Evolutionary conservation across 2,329 filamentous ascomycete genomes (phyloP).

Genomic region (Dactylella cylindrospora): DNA sequence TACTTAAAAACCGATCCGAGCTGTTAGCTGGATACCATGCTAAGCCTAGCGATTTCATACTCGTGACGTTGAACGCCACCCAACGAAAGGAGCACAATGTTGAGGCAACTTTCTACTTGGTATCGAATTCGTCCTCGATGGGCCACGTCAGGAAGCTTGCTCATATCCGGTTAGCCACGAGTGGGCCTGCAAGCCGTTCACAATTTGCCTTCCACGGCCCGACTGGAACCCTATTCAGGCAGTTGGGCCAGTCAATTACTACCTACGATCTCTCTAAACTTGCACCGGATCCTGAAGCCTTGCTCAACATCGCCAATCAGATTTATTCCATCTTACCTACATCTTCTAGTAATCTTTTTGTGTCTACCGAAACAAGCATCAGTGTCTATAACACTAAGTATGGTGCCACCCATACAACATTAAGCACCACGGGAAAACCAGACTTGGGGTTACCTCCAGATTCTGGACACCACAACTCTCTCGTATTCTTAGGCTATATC

Average conservation of each 20-base stretch:
- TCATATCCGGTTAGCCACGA: conserved; percentile 16
- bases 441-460: conserved; percentile 7
- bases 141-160: conserved; percentile 29
- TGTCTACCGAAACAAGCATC: conserved; percentile 26
- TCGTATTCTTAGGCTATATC: conserved; percentile 36
- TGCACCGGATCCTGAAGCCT: conserved; percentile 27
- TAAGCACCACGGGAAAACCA: conserved; percentile 20
- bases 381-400: conserved; percentile 44
- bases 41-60: conserved; percentile 27
- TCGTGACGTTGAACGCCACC: conserved; percentile 21
- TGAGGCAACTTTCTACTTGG: conserved; percentile 31
- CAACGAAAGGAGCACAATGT: conserved; percentile 33
- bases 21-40: conserved; percentile 33
- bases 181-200: conserved; percentile 6
- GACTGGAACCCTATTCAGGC: conserved; percentile 30
- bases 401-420: conserved; percentile 32
- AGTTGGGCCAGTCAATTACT: conserved; percentile 17
- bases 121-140: conserved; percentile 30
- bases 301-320: conserved; percentile 18
- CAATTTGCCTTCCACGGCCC: conserved; percentile 32
- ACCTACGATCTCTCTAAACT: conserved; percentile 39
- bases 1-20: conserved; percentile 31
- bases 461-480: conserved; percentile 24
- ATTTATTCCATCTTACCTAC: conserved; percentile 35
- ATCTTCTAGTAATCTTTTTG: conserved; percentile 35